Base-by-base conservation (phyloP, 1,139 yeast genomes). In the Sugiyamaella grinbergsii region DNA sequence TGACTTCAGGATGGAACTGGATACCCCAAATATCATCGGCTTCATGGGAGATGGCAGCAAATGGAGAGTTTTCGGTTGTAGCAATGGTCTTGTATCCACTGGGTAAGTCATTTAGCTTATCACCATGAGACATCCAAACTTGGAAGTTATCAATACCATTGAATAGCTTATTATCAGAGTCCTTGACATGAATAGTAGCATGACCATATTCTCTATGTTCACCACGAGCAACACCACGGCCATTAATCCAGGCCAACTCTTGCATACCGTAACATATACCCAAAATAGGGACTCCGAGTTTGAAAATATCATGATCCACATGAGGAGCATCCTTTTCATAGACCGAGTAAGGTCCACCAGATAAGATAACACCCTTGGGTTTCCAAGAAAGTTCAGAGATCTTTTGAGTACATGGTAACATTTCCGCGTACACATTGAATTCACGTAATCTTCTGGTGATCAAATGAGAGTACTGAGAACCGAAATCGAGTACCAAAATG, bases 91-190 rank as follows among this genome's bases (percentile, higher is more conserved):
- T 82, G 80, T 81, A 93, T 33, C 95, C 96, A 45, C 80, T 78
- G 65, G 99, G 99, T 63, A 93, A 79, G 48, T 91, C 88, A 64
- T 83, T 84, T 65, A 93, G 79, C 76, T 93, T 94, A 75, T 93
- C 99, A 66, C 96, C 96, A 72, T 93, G 99, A 42, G 98, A 91
- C 99, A 93, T 93, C 99, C 99, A 93, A 58, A 94, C 98, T 70
- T 82, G 86, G 55, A 95, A 89, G 74, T 91, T 85, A 72, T 89
- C 95, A 62, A 94, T 88, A 54, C 83, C 96, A 60, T 82, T 77
- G 74, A 93, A 91, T 61, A 93, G 77, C 28, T 88, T 83, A 71
- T 90, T 83, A 18, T 71, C 56, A 41, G 74, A 57, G 67, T 88
- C 94, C 64, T 79, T 76, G 50, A 90, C 95, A 61, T 83, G 78